Base-by-base conservation (phyloP, 495 filamentous ascomycete species). In the Saxophila tyrrhenica region DNA sequence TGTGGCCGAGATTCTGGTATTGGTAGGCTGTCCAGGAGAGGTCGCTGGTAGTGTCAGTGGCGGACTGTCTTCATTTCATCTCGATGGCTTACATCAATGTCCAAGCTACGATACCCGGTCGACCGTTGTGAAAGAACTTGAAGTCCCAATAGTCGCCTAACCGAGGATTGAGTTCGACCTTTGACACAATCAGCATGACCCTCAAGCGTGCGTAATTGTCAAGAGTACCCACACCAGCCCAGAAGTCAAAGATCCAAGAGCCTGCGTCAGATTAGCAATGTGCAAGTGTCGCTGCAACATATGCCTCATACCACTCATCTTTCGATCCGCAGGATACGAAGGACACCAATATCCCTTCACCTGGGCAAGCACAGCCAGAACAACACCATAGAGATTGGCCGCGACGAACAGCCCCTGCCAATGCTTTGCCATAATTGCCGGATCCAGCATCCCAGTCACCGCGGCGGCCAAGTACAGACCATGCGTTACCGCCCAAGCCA, bases 71-170 rank as follows among this genome's bases (percentile, higher is more conserved):
- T n/a, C n/a, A n/a, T n/a, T 39, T 9, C 9, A 39, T n/a, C 9
- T 9, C 35, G 15, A 44, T 7, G 45, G 55, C 65, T 61, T 51
- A 71, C 67, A 73, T 70, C 32, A 73, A 57, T 13, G 68, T 68
- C 70, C 70, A 73, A 20, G 64, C 59, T 39, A 67, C 65, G 58
- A 73, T 70, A 54, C 74, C 74, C 0, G 69, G 66, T n/a, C 73
- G 66, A 21, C 73, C 72, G 54, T 75, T 77, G 32, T 69, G 70
- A 61, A 75, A 76, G 16, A 75, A 63, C 56, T 77, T 77, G 59
- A 75, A 69, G 52, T 77, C 74, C 58, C 68, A 77, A 49, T 64
- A 56, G 38, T 66, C 54, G 2, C 74, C 74, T 46, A 76, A 63
- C 21, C 74, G 68, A 10, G 74, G 74, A 55, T 76, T 76, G 3